Percentiles rank a stretch among this genome's conserved stretches.
These are phyloP conservation scores for Neonectria ditissima DNA, from an alignment of 2,329 filamentous ascomycete species.

Conservation along the genomic window DNA sequence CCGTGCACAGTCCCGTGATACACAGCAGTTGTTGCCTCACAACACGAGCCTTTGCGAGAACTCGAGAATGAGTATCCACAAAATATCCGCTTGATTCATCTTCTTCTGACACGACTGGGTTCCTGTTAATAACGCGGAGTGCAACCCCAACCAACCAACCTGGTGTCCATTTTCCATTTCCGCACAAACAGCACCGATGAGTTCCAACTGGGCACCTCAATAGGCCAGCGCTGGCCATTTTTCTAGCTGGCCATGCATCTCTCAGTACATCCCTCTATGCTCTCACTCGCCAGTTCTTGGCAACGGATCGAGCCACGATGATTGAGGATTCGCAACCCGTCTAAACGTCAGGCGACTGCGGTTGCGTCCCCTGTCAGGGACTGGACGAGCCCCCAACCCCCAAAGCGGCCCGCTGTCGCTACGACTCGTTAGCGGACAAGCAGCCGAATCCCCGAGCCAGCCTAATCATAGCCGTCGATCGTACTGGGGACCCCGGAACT, in stretches of 20 bases:
- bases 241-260: not conserved
- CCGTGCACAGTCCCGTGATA: slow-evolving; percentile 4
- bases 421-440: slow-evolving; percentile 14
- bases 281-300: too few relatives aligned
- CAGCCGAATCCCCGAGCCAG: not conserved
- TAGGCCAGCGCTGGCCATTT: not conserved
- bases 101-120: slow-evolving; percentile 6
- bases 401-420: slow-evolving; percentile 16
- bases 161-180: not conserved
- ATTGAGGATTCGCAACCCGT: not conserved
- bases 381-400: not conserved
- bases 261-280: not conserved
- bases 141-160: not conserved
- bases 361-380: not conserved
- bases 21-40: slow-evolving; percentile 10
- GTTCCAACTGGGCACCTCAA: too few relatives aligned
- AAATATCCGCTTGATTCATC: slow-evolving; percentile 14
- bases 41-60: not conserved
- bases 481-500: slow-evolving; percentile 26
- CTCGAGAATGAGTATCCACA: slow-evolving; percentile 8
- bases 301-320: not conserved
- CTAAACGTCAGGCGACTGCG: slow-evolving; percentile 4
- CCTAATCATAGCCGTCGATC: slow-evolving; percentile 14
- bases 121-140: not conserved
- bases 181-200: not conserved